Percentiles rank a stretch among this genome's conserved stretches.
Conservation (phyloP, 768 basidiomycete species). For the Fistulinella prunicolor region DNA sequence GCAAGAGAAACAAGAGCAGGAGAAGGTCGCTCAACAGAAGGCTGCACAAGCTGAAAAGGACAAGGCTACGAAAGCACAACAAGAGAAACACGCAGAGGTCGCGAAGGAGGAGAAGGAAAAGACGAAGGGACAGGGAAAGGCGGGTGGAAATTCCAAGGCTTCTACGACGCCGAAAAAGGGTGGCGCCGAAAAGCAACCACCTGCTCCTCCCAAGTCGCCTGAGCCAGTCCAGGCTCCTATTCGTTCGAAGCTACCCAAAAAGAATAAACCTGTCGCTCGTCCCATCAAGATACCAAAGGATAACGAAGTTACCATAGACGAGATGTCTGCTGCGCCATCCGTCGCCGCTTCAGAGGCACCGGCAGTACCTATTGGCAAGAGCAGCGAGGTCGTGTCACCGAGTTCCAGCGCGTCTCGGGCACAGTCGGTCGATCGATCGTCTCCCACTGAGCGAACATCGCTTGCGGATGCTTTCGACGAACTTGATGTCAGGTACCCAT, state of each 20-base stretch:
- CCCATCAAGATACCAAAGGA: constrained; percentile 60
- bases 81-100: constrained; percentile 26
- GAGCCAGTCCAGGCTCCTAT: constrained; percentile 66
- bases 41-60: constrained; percentile 37
- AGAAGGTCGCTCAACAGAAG: constrained; percentile 32
- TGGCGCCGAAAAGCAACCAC: constrained; percentile 17
- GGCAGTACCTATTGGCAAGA: constrained; percentile 34
- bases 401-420: constrained; percentile 58
- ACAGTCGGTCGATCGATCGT: constrained; percentile 53
- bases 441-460: constrained; percentile 46
- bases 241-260: constrained; percentile 81
- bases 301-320: constrained; percentile 43
- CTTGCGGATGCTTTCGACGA: constrained; percentile 67
- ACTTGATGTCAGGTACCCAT: constrained; percentile 57
- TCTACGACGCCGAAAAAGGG: constrained; percentile 16
- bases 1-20: constrained; percentile 40
- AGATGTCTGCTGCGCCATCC: constrained; percentile 42
- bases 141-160: constrained; percentile 25
- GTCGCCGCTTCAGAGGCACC: constrained; percentile 48
- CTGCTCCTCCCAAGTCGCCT: constrained; percentile 16
- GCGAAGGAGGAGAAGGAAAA: constrained; percentile 32
- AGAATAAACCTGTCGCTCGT: constrained; percentile 65
- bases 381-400: constrained; percentile 36
- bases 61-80: constrained; percentile 34
- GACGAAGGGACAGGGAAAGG: constrained; percentile 26